Evolutionary conservation across 2,329 filamentous ascomycete genomes (phyloP), one percentile per base, ranked within the genome.

Genomic region (Clonostachys rosea): DNA sequence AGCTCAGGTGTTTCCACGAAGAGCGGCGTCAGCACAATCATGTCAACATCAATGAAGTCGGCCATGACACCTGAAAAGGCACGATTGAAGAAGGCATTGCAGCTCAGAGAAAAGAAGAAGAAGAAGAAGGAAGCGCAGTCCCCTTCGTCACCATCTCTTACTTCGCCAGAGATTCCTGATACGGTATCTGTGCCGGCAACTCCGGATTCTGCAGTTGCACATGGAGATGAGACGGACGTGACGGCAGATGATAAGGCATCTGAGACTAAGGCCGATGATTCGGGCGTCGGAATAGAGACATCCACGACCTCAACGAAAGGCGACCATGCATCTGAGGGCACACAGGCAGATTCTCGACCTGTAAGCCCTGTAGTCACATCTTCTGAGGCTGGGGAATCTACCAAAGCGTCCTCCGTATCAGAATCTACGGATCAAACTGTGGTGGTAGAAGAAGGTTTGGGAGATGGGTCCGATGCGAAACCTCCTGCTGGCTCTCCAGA

Each of bases 1-100:
- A 75, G 71, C 57, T 74, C 75, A 18, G 69, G 70, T 34, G 61
- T 69, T 24, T 68, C 71, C 36, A 61, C 69, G 40, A 71, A 71
- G 49, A 47, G 47, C 24, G 43, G 64, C 34, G 24, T 30, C 24
- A 30, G 24, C 24, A 30, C 24, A 30, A 30, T 30, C 24, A 30
- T 30, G 24, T 61, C 67, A 33, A 59, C 66, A 5, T 54, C 71
- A 47, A 71, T 74, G 13, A 60, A 76, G 56, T 66, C 73, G 6
- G 57, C 74, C 63, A 86, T 95, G 58, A 90, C 89, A 2, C 89
- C 89, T 1, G 94, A 99, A 65, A 97, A 95, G 70, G 83, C 89
- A 50, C 80, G 94, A 47, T 73, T 99, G 52, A 91, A 96, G 89
- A 96, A 95, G 70, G 94, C 94, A 8, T 78, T 96, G 69, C 88